These are phyloP conservation scores for Spinacia oleracea DNA, from an alignment of 179 eudicot genomes.

Conservation along the genomic window DNA sequence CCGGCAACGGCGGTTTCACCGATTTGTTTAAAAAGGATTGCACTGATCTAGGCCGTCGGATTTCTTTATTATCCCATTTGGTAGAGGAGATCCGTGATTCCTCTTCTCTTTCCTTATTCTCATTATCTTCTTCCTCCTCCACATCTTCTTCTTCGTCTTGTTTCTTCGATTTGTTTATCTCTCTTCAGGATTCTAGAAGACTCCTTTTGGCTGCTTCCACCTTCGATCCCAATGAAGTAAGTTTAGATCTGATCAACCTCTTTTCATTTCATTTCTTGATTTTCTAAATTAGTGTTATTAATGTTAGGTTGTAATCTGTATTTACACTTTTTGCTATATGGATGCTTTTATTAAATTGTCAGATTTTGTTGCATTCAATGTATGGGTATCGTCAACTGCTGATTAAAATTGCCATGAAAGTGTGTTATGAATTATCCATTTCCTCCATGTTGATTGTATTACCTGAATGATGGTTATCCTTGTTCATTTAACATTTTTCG, in stretches of 20 bases:
- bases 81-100: constrained; percentile 44
- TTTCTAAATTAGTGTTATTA: not conserved
- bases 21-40: constrained; percentile 46
- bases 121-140: not conserved
- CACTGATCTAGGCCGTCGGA: constrained; percentile 46
- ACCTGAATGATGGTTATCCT: no score
- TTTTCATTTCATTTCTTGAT: no score
- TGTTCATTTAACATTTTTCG: no score
- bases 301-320: no score
- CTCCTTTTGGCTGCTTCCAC: constrained; percentile 37
- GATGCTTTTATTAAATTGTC: no score
- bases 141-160: constrained; percentile 13
- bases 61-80: constrained; percentile 40
- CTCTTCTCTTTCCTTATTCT: not conserved
- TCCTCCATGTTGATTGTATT: no score
- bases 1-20: constrained; percentile 21
- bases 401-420: not conserved
- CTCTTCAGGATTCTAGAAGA: constrained; percentile 47
- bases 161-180: constrained; percentile 34
- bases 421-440: not conserved
- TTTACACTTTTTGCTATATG: no score
- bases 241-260: constrained; percentile 25
- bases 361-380: not conserved
- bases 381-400: not conserved
- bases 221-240: constrained; percentile 41